Evolutionary conservation across 176 grass and related monocot genomes (phyloP).

Genomic region (Aegilops speltoides): DNA sequence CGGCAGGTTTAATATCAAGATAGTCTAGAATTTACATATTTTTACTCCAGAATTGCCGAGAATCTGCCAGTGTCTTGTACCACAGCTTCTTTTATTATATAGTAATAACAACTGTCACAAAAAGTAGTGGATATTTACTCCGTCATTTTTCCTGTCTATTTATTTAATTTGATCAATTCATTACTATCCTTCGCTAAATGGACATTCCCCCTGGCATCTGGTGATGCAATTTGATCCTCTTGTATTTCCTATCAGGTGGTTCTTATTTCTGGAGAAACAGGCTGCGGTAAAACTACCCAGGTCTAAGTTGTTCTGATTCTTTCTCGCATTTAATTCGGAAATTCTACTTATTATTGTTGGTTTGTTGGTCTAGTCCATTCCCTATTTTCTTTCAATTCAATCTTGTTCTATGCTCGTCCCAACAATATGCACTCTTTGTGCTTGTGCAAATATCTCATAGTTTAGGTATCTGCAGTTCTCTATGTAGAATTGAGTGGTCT

Average conservation of each 20-base stretch:
- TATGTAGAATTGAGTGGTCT: background rate
- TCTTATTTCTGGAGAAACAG: conserved; percentile 97
- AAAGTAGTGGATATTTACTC: background rate
- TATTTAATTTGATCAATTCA: conserved; percentile 15
- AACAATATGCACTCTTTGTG: background rate
- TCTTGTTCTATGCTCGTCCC: background rate
- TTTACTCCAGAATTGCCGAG: background rate
- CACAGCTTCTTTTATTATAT: background rate
- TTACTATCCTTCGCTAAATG: background rate
- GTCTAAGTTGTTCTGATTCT: conserved; percentile 37
- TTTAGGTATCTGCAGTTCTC: conserved; percentile 3
- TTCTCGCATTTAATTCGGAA: conserved; percentile 8
- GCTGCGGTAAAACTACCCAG: conserved; percentile 99
- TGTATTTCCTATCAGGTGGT: conserved; percentile 72
- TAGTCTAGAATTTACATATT: background rate
- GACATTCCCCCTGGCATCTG: background rate
- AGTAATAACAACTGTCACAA: background rate
- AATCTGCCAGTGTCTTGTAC: conserved; percentile 6
- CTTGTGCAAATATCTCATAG: conserved; percentile 2
- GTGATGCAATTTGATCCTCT: conserved; percentile 34
- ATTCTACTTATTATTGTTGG: background rate
- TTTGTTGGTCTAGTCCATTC: conserved; percentile 4
- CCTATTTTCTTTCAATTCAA: background rate
- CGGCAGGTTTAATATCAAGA: background rate
- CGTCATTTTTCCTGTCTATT: background rate